phyloP scores from a whole-genome alignment of 768 basidiomycete genomes.

The Cystofilobasidium capitatum region DNA sequence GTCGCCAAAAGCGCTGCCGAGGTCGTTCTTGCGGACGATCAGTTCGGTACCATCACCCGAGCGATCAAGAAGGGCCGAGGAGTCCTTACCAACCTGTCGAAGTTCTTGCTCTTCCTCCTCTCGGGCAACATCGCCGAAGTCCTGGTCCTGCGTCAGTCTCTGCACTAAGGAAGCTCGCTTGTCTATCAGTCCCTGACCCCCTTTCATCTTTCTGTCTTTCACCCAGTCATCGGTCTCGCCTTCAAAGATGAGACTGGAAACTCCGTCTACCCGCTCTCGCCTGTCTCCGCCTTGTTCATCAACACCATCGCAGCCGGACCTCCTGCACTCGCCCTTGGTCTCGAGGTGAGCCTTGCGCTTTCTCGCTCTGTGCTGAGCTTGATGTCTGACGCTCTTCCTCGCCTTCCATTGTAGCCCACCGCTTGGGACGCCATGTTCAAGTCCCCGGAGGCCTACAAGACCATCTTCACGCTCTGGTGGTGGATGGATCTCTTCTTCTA shows the following conservation, averaged over 20 bases:
- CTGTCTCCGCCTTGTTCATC: slow-evolving; percentile 43
- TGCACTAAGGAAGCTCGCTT: not conserved
- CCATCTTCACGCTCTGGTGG: slow-evolving; percentile 41
- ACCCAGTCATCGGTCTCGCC: slow-evolving; percentile 48
- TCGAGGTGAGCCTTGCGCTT: too few species aligned
- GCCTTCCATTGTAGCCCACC: slow-evolving; percentile 40
- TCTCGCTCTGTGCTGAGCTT: not conserved
- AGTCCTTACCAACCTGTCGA: slow-evolving; percentile 51
- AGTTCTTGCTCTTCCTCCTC: slow-evolving; percentile 51
- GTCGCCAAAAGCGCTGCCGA: slow-evolving; percentile 58
- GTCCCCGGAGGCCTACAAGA: slow-evolving; percentile 41
- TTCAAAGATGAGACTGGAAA: slow-evolving; percentile 47
- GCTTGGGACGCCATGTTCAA: slow-evolving; percentile 48
- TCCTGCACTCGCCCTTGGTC: slow-evolving; percentile 31
- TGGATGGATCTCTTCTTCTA: slow-evolving; percentile 40
- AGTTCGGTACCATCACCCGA: slow-evolving; percentile 56
- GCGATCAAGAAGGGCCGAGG: slow-evolving; percentile 60
- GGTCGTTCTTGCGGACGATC: slow-evolving; percentile 56
- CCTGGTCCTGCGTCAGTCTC: slow-evolving; percentile 40
- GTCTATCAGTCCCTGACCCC: not conserved
- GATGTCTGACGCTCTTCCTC: not conserved
- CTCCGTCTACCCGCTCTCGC: slow-evolving; percentile 53
- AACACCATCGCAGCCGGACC: slow-evolving; percentile 45
- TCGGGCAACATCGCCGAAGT: slow-evolving; percentile 52
- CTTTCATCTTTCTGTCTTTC: not conserved